Conservation (phyloP, 768 basidiomycete genomes). For the Ramaria sp. region DNA sequence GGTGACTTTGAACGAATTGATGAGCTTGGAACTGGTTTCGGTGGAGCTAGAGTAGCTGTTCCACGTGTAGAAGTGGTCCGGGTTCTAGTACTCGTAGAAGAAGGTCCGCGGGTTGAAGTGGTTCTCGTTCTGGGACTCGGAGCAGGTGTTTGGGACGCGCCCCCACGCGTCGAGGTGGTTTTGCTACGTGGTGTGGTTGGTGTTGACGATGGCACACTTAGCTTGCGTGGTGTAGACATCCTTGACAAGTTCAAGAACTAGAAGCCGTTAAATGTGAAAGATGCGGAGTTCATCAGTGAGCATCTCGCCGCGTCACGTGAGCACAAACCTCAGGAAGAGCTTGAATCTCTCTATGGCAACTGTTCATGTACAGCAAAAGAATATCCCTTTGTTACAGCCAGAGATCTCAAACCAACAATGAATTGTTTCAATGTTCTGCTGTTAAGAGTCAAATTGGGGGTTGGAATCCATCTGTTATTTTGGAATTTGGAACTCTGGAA, state of each 20-base stretch:
- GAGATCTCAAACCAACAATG: too few species aligned
- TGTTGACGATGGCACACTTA: not conserved
- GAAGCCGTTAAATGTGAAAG: not conserved
- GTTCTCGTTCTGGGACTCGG: not conserved
- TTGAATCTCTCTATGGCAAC: too few species aligned
- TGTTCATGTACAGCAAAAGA: too few species aligned
- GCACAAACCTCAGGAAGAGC: too few species aligned
- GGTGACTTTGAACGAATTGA: conserved; percentile 4
- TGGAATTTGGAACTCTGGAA: too few species aligned
- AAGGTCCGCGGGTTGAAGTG: conserved; percentile 2
- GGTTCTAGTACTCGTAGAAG: conserved; percentile 2
- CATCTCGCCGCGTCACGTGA: not conserved
- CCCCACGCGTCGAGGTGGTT: not conserved
- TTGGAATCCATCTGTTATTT: too few species aligned
- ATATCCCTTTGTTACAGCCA: too few species aligned
- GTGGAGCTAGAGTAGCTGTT: conserved; percentile 1
- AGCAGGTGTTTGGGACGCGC: conserved; percentile 3
- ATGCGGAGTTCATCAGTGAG: too few species aligned
- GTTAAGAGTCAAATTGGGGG: too few species aligned
- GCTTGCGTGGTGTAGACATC: conserved; percentile 1
- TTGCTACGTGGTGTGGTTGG: not conserved
- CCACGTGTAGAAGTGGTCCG: conserved; percentile 8
- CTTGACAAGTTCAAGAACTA: not conserved
- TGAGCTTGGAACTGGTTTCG: not conserved
- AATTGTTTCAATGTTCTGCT: too few species aligned